Base-by-base conservation (phyloP, 2,329 filamentous ascomycete genomes). In the Lecanicillium sp. region DNA sequence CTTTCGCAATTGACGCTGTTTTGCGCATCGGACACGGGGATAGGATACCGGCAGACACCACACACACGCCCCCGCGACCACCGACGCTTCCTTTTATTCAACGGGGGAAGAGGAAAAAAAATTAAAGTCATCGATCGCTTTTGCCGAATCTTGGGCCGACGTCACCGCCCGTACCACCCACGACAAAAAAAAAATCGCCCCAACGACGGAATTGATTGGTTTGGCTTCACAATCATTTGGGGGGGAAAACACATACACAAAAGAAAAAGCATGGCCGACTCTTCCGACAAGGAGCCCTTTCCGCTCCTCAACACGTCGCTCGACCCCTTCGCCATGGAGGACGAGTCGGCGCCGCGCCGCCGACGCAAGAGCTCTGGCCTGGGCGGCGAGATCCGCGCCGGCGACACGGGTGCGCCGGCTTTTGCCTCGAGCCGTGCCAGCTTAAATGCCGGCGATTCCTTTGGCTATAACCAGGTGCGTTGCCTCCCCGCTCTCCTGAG, bases 301-400 rank as follows among this genome's bases (percentile, higher is more conserved):
- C 77, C 77, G 48, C 65, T 73, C 32, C 69, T 81, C 55, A 75
- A 70, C 62, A 69, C 70, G 42, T 67, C 73, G 43, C 69, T 70
- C 52, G 72, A 78, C 54, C 72, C 75, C 57, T 61, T 73, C 37
- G 59, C 54, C 38, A 58, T 65, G 51, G 62, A 67, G 51, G 61
- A 58, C 55, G 64, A 62, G 19, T 35, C 29, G 50, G 58, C 59
- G 40, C 59, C 67, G 38, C 72, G 73, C 54, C 70, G 75, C 49
- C 70, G 75, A 54, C 72, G 77, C 53, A 79, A 79, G 68, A 78
- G 75, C 52, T 79, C 75, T 62, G 71, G 68, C 27, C 65, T 79
- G 33, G 75, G 74, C 53, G 67, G 67, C 51, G 74, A 78, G 45
- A 70, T 79, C 52, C 72, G 70, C 41, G 71, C 73, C 37, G 77